Percentiles rank a stretch among this genome's conserved stretches.
phyloP scores from a whole-genome alignment of 1,284 basidiomycete species.

The Austroboletus novae-zelandiae region DNA sequence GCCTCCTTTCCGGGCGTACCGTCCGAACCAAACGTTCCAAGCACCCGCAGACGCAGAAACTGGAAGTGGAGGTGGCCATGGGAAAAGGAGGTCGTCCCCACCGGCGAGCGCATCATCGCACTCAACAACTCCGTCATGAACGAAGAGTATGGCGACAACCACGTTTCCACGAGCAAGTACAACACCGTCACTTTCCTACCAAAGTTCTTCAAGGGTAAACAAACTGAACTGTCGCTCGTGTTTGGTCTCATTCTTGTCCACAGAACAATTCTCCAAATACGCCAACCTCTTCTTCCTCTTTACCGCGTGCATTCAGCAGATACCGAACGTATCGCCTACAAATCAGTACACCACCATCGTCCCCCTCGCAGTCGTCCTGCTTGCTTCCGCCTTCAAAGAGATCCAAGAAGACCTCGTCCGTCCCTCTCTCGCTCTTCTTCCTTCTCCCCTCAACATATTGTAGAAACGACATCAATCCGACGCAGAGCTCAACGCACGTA shows the following conservation, averaged over 20 bases:
- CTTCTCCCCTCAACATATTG: constrained; percentile 11
- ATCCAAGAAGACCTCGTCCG: constrained; percentile 87
- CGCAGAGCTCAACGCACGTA: constrained; percentile 84
- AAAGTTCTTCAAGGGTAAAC: constrained; percentile 87
- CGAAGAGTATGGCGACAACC: constrained; percentile 75
- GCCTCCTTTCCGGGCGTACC: constrained; percentile 38
- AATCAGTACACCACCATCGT: constrained; percentile 95
- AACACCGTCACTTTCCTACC: constrained; percentile 87
- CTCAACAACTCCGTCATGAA: constrained; percentile 71
- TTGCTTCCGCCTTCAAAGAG: constrained; percentile 98
- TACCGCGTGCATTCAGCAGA: constrained; percentile 97
- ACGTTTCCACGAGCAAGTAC: constrained; percentile 95
- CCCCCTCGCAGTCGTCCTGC: constrained; percentile 85
- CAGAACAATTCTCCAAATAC: constrained; percentile 98
- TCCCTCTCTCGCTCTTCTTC: neutral
- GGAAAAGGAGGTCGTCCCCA: constrained; percentile 58
- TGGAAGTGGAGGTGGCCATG: constrained; percentile 84
- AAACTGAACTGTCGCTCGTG: neutral
- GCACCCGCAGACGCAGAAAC: constrained; percentile 22
- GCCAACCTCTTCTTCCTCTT: constrained; percentile 99
- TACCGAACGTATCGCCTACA: constrained; percentile 96
- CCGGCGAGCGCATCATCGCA: constrained; percentile 68
- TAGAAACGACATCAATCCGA: constrained; percentile 97
- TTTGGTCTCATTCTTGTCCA: constrained; percentile 13
- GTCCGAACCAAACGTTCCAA: constrained; percentile 5